Evolutionary conservation across 176 grass and related monocot genomes (phyloP).

Genomic region (Elaeis guineensis): DNA sequence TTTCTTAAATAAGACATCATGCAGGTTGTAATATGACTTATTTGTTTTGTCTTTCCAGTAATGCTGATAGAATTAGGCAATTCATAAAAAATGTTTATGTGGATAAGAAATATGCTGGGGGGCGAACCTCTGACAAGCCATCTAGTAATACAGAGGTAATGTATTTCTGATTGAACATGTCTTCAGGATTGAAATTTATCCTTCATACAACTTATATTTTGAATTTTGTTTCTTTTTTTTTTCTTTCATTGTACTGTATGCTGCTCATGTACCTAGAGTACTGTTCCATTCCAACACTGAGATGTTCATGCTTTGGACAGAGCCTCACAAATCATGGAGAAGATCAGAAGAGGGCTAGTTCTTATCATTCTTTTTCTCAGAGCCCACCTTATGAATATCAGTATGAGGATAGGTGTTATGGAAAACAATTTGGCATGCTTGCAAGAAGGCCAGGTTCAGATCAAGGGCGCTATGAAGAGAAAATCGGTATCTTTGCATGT

Average conservation of each 20-base stretch:
- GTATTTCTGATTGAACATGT: too few species aligned
- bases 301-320: conserved; percentile 30
- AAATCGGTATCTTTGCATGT: conserved; percentile 47
- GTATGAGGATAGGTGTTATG: conserved; percentile 91
- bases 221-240: too few species aligned
- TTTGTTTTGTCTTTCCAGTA: conserved; percentile 38
- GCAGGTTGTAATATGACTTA: too few species aligned
- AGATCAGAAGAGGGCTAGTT: conserved; percentile 56
- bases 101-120: conserved; percentile 86
- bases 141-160: conserved; percentile 53
- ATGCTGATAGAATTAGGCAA: conserved; percentile 85
- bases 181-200: too few species aligned
- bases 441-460: conserved; percentile 62
- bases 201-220: too few species aligned
- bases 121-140: conserved; percentile 35
- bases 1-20: too few species aligned
- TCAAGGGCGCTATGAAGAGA: conserved; percentile 54
- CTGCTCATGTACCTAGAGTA: too few species aligned
- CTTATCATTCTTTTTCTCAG: conserved; percentile 97
- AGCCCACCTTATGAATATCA: conserved; percentile 92
- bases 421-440: conserved; percentile 57
- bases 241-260: too few species aligned
- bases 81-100: conserved; percentile 97
- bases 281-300: conserved; percentile 13
- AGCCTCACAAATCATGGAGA: conserved; percentile 46